Base-by-base conservation (phyloP, 352 stramenopile species). In the Pythium volutum region DNA sequence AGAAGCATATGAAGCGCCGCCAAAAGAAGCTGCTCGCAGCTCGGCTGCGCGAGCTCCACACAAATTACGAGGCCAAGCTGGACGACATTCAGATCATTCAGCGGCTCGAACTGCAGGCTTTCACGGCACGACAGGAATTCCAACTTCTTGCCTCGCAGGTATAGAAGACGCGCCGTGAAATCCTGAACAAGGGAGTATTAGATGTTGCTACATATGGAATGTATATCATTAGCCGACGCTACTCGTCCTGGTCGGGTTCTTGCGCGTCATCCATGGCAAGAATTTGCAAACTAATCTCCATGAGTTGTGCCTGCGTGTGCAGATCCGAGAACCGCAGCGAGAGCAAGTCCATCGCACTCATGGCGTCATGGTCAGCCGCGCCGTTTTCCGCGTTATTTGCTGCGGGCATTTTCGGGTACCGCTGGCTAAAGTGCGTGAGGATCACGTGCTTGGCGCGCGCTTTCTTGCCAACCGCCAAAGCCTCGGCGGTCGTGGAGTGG, bases 371-470 rank as follows among this genome's bases (percentile, higher is more conserved):
- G 27, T 52, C 51, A n/a, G 39, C 33, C n/a, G 47, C 49, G 18
- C 43, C 73, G 36, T 71, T 64, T 16, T 87, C 39, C 10, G 7
- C 36, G 7, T 43, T 43, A 15, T 10, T 22, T 7, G 59, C 31
- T 18, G 76, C 73, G 0, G 84, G 69, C 76, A 90, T 89, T 64
- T 91, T 93, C 5, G 83, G 83, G 59, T 95, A 93, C 18, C 84
- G 71, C 64, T 95, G 84, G 57, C 84, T 93, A 74, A 99, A 99
- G 73, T 99, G 97, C n/a, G 97, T 99, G 10, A 99, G 76, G 18
- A 98, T 73, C 1, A 96, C 67, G 54, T 89, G 75, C 49, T 97
- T 86, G 18, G 91, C 96, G 76, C 96, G 48, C 45, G 79, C 71
- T 49, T 74, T 55, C 16, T 59, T 69, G 2, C 81, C 96, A 3